Evolutionary conservation across 116 monocot species (phyloP).

Genomic region (Dioscorea cayenensis): DNA sequence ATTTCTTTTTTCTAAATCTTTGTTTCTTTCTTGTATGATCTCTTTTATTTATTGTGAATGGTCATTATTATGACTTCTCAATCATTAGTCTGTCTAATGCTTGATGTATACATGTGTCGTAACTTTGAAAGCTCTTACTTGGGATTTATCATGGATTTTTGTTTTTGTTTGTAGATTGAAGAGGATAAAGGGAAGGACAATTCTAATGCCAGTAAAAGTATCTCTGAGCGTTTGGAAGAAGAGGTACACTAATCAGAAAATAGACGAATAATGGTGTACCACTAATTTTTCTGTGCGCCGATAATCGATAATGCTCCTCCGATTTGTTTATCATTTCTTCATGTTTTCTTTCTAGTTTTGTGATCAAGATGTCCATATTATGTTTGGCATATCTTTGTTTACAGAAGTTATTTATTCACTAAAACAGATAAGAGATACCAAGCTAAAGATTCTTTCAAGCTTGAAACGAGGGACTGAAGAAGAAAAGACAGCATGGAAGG

Average conservation of each 20-base stretch:
- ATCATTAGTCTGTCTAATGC: too few species aligned
- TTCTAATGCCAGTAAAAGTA: constrained; percentile 27
- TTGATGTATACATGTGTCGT: too few species aligned
- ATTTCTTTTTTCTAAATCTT: not conserved
- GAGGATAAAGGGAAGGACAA: constrained; percentile 48
- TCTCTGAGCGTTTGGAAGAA: constrained; percentile 63
- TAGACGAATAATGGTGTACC: not conserved
- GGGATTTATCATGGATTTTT: not conserved
- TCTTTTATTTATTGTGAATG: not conserved
- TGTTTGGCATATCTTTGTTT: not conserved
- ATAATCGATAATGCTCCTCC: too few species aligned
- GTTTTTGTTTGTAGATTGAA: constrained; percentile 41
- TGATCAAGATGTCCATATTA: not conserved
- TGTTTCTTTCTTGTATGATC: not conserved
- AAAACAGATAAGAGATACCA: constrained; percentile 73
- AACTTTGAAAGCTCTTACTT: too few species aligned
- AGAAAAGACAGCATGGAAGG: constrained; percentile 57
- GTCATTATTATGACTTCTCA: too few species aligned
- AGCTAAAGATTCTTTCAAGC: constrained; percentile 67
- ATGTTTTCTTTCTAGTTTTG: not conserved
- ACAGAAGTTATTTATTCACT: constrained; percentile 10
- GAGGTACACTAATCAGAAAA: constrained; percentile 37
- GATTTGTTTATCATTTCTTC: not conserved
- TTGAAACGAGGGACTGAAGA: constrained; percentile 57
- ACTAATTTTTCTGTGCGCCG: too few species aligned